These are phyloP conservation scores for Clavispora carvajalis DNA, from an alignment of 805 yeast species.

Conservation along the genomic window DNA sequence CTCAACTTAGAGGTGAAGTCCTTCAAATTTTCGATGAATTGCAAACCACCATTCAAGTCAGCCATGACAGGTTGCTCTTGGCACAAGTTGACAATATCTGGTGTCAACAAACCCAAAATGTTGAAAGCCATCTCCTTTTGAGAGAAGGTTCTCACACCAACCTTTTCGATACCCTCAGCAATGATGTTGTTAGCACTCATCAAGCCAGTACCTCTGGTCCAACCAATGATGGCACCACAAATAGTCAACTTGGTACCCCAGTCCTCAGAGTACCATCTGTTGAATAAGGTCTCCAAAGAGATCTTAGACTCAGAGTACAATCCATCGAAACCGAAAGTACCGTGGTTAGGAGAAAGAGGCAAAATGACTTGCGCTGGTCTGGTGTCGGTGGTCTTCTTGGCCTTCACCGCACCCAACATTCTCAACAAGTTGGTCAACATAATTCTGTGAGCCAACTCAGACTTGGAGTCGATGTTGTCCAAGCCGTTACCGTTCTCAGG, in stretches of 20 bases:
- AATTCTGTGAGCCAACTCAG: constrained; percentile 97
- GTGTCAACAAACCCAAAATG: constrained; percentile 87
- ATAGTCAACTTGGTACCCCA: constrained; percentile 93
- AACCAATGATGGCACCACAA: constrained; percentile 98
- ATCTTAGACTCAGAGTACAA: constrained; percentile 96
- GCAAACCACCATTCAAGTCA: constrained; percentile 98
- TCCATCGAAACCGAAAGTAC: constrained; percentile 98
- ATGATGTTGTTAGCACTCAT: constrained; percentile 96
- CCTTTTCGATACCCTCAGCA: constrained; percentile 93
- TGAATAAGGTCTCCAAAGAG: constrained; percentile 91
- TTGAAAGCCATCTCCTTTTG: constrained; percentile 99
- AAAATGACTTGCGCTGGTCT: constrained; percentile 97
- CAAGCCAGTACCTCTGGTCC: constrained; percentile 99
- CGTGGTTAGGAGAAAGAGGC: constrained; percentile 98
- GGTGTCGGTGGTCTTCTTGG: constrained; percentile 79
- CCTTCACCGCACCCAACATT: constrained; percentile 84
- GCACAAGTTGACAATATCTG: constrained; percentile 77
- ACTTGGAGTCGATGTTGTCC: constrained; percentile 86
- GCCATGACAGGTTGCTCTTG: constrained; percentile 96
- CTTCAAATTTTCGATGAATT: constrained; percentile 85
- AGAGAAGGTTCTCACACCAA: constrained; percentile 96
- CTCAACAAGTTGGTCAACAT: constrained; percentile 95
- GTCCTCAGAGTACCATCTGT: constrained; percentile 98
- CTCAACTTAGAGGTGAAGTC: constrained; percentile 79
- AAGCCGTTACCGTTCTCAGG: constrained; percentile 98